Evolutionary conservation across 2,329 filamentous ascomycete species (phyloP), one percentile per base, ranked within the genome.

Genomic region (Chlorencoelia australis): DNA sequence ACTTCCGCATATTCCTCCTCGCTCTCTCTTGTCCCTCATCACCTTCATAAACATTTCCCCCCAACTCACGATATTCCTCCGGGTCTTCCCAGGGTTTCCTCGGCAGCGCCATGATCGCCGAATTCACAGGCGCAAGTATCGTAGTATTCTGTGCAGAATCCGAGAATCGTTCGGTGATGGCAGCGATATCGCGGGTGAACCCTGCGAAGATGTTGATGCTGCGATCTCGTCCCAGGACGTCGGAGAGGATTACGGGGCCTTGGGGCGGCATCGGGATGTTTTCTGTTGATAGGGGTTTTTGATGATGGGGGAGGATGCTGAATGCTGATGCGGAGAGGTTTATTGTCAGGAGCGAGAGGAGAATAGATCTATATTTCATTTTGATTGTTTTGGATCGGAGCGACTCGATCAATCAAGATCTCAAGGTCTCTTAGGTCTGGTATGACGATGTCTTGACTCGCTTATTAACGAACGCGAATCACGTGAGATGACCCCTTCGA

Each of bases 31-130:
- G 73, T 0, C 87, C 89, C 11, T 75, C 73, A 1, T 69, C 64
- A 0, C 87, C 87, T 30, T 82, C 75, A 54, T 94, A 95, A 1
- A 81, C 85, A 20, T 77, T 62, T 2, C 70, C 67, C 0, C 85
- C 86, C 3, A 82, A 62, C 1, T 59, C 59, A 3, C 67, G 63
- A 56, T 91, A 89, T 47, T 94, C 87, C 35, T 69, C 61, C 0
- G 82, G 74, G 44, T 88, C 67, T 51, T 82, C 84, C 85, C 85
- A 94, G 0, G 88, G 88, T 59, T 95, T 96, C 35, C 81, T 70
- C 1, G 87, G 83, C 16, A 96, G 65, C 1, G 61, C 65, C 46
- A 82, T 81, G 53, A 98, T 75, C 3, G 79, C 86, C 13, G 73
- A 76, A 66, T 98, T 96, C 36, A 83, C 65, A 1, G 91, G 91